Percentiles rank a stretch among this genome's conserved stretches.
phyloP scores from a whole-genome alignment of 805 yeast species.

The Yamadazyma tumulicola region DNA sequence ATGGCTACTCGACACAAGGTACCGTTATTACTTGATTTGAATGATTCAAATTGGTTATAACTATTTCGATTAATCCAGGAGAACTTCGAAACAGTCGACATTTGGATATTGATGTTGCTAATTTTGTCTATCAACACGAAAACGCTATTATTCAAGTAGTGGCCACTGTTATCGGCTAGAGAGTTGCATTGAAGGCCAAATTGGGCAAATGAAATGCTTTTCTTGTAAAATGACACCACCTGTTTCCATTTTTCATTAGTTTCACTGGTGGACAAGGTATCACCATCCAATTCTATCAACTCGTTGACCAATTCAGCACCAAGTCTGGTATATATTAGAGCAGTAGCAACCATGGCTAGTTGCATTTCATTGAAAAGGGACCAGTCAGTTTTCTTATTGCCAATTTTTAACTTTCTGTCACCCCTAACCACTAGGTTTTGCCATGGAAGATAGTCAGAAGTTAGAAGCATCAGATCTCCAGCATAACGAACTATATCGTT shows the following conservation, averaged over 20 bases:
- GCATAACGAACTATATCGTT: conserved; percentile 1
- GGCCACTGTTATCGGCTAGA: neutral
- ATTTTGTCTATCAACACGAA: conserved; percentile 21
- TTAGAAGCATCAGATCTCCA: neutral
- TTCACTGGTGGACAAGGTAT: conserved; percentile 14
- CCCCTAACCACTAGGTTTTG: neutral
- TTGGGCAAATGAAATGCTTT: conserved; percentile 22
- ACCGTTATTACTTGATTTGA: conserved; percentile 28
- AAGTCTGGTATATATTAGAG: conserved; percentile 27
- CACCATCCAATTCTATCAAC: conserved; percentile 19
- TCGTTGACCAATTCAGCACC: conserved; percentile 36
- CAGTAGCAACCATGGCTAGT: conserved; percentile 18
- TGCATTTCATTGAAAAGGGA: conserved; percentile 28
- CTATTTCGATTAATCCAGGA: conserved; percentile 33
- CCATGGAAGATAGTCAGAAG: conserved; percentile 5
- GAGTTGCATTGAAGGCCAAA: conserved; percentile 19
- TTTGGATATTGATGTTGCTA: conserved; percentile 31
- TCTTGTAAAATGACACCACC: conserved; percentile 29
- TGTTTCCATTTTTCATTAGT: conserved; percentile 32
- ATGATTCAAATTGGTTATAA: conserved; percentile 17
- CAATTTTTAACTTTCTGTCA: neutral
- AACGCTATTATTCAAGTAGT: conserved; percentile 6
- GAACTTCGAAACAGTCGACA: conserved; percentile 36
- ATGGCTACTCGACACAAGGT: conserved; percentile 45
- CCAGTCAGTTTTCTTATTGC: conserved; percentile 20